These are phyloP conservation scores for Melanomma pulvis-pyrius DNA, from an alignment of 495 filamentous ascomycete species.

Conservation along the genomic window DNA sequence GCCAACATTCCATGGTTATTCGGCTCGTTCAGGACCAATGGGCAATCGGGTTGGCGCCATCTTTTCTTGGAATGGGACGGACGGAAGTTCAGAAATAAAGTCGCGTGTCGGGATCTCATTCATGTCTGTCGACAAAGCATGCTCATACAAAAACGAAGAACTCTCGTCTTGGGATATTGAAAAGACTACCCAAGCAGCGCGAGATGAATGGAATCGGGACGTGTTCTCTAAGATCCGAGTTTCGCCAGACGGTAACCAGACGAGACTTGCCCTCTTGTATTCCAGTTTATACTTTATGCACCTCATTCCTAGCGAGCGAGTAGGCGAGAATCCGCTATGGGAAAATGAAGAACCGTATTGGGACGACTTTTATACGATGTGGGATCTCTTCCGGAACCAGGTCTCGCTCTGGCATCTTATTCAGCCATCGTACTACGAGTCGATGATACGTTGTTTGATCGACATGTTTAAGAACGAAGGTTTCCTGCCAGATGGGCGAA, in stretches of 20 bases:
- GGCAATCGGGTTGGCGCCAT: slow-evolving; percentile 43
- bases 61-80: slow-evolving; percentile 40
- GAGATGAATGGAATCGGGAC: slow-evolving; percentile 43
- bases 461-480: slow-evolving; percentile 47
- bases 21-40: slow-evolving; percentile 37
- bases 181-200: slow-evolving; percentile 35
- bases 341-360: slow-evolving; percentile 42
- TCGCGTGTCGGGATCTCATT: slow-evolving; percentile 45
- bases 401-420: slow-evolving; percentile 43
- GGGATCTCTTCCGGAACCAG: slow-evolving; percentile 45
- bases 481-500: slow-evolving; percentile 44
- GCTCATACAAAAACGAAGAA: slow-evolving; percentile 42
- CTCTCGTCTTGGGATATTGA: slow-evolving; percentile 40
- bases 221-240: slow-evolving; percentile 45
- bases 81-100: slow-evolving; percentile 20
- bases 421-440: slow-evolving; percentile 39
- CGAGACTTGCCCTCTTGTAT: slow-evolving; percentile 42
- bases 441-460: slow-evolving; percentile 41
- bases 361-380: slow-evolving; percentile 47
- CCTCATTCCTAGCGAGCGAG: slow-evolving; percentile 44
- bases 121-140: slow-evolving; percentile 45
- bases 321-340: slow-evolving; percentile 47
- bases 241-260: slow-evolving; percentile 36
- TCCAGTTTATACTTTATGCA: slow-evolving; percentile 45
- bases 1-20: slow-evolving; percentile 34